Evolutionary conservation across 2,329 filamentous ascomycete genomes (phyloP).

Genomic region (Triangularia verruculosa): DNA sequence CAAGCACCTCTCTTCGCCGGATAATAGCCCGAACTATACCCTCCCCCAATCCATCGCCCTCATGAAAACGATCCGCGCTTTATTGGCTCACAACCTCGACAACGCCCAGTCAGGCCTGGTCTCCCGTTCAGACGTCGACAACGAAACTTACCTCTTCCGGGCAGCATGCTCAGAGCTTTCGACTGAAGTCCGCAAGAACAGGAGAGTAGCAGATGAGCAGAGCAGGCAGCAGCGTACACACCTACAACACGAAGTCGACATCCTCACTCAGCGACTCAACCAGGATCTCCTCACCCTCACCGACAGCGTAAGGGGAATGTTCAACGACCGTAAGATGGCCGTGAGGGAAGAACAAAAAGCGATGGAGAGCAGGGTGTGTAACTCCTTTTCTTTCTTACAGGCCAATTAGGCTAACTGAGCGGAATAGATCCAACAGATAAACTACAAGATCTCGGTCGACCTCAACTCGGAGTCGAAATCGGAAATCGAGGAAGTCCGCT

Average conservation of each 20-base stretch:
- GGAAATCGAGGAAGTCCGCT: constrained; percentile 86
- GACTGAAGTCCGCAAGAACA: constrained; percentile 78
- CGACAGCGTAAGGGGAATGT: constrained; percentile 91
- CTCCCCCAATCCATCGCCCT: constrained; percentile 72
- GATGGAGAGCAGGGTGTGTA: constrained; percentile 72
- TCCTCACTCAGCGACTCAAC: constrained; percentile 76
- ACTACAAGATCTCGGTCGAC: constrained; percentile 90
- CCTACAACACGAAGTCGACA: constrained; percentile 93
- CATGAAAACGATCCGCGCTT: constrained; percentile 86
- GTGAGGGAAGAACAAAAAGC: constrained; percentile 83
- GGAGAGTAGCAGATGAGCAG: constrained; percentile 73
- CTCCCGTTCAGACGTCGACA: constrained; percentile 89
- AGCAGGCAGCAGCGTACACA: constrained; percentile 80
- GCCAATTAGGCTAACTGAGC: not conserved
- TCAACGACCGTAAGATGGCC: constrained; percentile 92
- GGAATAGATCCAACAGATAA: constrained; percentile 78
- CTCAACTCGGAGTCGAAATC: constrained; percentile 89
- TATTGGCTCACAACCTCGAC: constrained; percentile 76
- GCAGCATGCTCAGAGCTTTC: constrained; percentile 90
- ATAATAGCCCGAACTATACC: constrained; percentile 68
- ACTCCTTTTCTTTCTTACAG: not conserved
- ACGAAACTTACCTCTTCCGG: constrained; percentile 89
- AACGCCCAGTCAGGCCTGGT: constrained; percentile 77
- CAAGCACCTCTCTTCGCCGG: constrained; percentile 65
- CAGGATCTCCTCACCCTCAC: constrained; percentile 80